Evolutionary conservation across 371 early-diverging fungal genomes (phyloP).

Genomic region (Mucor indicus): DNA sequence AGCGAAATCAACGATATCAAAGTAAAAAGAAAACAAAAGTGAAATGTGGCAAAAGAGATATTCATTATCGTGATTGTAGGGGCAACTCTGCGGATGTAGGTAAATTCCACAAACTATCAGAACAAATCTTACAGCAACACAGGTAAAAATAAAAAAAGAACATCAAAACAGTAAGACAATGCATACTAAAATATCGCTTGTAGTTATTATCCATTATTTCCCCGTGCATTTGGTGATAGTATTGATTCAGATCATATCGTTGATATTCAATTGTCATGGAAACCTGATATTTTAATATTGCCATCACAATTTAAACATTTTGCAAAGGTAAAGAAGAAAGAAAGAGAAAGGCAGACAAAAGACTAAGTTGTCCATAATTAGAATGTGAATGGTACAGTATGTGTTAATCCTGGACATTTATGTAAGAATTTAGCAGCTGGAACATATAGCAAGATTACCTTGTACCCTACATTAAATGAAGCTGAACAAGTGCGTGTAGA

Average conservation of each 20-base stretch:
- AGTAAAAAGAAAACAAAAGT: no score
- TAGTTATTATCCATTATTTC: conserved; percentile 80
- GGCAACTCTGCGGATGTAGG: conserved; percentile 31
- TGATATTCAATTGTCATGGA: conserved; percentile 45
- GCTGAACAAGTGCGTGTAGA: conserved; percentile 59
- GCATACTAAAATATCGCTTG: no score
- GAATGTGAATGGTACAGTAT: conserved; percentile 61
- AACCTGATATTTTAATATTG: conserved; percentile 81
- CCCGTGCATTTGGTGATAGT: conserved; percentile 58
- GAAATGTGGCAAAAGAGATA: no score
- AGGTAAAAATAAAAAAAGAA: conserved; percentile 50
- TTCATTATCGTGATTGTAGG: no score
- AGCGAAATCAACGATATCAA: conserved; percentile 60
- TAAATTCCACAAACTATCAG: conserved; percentile 61
- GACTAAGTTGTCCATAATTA: not conserved
- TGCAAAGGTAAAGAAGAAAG: conserved; percentile 39
- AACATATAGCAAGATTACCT: conserved; percentile 68
- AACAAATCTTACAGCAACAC: conserved; percentile 78
- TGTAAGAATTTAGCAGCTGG: conserved; percentile 66
- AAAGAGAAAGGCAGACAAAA: not conserved
- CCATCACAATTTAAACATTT: conserved; percentile 70
- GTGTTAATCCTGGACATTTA: conserved; percentile 80
- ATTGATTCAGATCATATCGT: conserved; percentile 50
- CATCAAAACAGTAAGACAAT: no score
- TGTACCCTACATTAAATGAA: conserved; percentile 50